Percentiles rank a stretch among this genome's conserved stretches.
phyloP scores from a whole-genome alignment of 352 stramenopile species.

The Phytophthora fragariaefolia region DNA sequence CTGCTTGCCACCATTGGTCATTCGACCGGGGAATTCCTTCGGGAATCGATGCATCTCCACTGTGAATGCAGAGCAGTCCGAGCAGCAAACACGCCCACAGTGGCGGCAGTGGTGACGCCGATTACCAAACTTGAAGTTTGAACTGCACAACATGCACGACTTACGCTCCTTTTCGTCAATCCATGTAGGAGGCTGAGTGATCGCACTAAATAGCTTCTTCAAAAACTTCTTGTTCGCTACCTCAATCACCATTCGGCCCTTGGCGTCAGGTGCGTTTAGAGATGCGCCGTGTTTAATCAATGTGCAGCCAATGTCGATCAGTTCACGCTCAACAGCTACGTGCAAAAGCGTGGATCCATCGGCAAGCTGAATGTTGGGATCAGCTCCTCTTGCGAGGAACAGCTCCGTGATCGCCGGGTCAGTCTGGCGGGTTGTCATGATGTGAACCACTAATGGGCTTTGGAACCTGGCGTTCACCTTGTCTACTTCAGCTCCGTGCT shows the following conservation, averaged over 20 bases:
- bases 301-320: constrained; percentile 79
- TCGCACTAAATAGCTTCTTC: constrained; percentile 84
- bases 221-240: constrained; percentile 82
- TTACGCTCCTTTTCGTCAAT: constrained; percentile 80
- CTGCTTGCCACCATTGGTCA: constrained; percentile 65
- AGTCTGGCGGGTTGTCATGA: constrained; percentile 87
- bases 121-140: constrained; percentile 81
- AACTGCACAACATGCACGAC: constrained; percentile 76
- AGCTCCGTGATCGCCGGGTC: constrained; percentile 81
- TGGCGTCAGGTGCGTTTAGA: constrained; percentile 75
- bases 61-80: constrained; percentile 79
- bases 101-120: constrained; percentile 87
- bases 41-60: constrained; percentile 85
- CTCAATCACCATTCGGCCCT: constrained; percentile 79
- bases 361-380: constrained; percentile 74
- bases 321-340: constrained; percentile 81
- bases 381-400: constrained; percentile 67
- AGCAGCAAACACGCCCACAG: constrained; percentile 87
- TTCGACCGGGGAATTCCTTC: constrained; percentile 82
- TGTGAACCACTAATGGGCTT: constrained; percentile 80
- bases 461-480: constrained; percentile 87
- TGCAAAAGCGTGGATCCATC: constrained; percentile 88
- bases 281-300: constrained; percentile 76
- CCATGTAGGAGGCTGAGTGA: constrained; percentile 77
- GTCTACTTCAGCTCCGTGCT: constrained; percentile 82